A percentile compares a stretch with the other conserved stretches of the same genome.
Evolutionary conservation across 2,329 filamentous ascomycete genomes (phyloP).

Genomic region (Colletotrichum sp.): DNA sequence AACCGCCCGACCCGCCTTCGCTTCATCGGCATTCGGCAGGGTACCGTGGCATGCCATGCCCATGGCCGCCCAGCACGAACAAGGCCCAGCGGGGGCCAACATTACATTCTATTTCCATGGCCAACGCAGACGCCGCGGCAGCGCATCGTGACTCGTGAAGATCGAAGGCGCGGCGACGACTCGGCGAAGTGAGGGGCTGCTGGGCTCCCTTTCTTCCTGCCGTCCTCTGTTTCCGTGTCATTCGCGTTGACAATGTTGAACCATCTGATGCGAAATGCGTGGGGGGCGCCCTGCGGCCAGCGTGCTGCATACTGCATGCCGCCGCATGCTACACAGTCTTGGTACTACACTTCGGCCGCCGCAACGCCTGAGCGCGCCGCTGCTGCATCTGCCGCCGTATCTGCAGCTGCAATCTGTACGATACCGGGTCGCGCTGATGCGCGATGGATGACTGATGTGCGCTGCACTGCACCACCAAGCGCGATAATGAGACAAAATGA

Average conservation of each 20-base stretch:
- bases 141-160: neutral
- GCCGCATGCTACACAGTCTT: neutral
- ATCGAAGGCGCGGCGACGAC: neutral
- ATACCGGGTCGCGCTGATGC: neutral
- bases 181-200: neutral
- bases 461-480: neutral
- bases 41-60: neutral
- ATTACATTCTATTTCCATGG: neutral
- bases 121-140: neutral
- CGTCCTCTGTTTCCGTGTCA: neutral
- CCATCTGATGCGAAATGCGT: neutral
- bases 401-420: neutral
- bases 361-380: neutral
- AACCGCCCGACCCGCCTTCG: slow-evolving; percentile 2
- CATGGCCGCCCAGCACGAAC: neutral
- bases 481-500: neutral
- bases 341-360: neutral
- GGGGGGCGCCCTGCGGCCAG: neutral
- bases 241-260: neutral
- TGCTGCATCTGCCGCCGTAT: neutral
- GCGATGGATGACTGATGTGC: neutral
- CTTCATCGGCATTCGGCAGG: slow-evolving; percentile 12
- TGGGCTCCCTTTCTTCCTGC: neutral
- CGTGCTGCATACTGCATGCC: neutral
- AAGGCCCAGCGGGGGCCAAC: neutral